These are phyloP conservation scores for Phycomyces blakesleeanus DNA, from an alignment of 192 early-diverging fungal species.

Conservation along the genomic window DNA sequence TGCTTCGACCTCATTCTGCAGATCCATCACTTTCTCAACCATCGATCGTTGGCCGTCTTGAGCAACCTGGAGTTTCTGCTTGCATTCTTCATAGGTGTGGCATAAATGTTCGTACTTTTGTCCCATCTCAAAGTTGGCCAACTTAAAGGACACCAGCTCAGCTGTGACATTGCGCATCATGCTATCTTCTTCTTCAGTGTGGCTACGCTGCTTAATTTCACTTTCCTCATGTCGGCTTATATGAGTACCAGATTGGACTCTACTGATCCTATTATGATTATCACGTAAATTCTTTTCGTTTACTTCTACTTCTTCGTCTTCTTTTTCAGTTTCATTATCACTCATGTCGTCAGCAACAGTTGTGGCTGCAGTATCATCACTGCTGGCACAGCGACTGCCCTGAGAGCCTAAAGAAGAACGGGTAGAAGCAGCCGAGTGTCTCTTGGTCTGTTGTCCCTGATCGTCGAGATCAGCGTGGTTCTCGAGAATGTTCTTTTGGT, in stretches of 20 bases:
- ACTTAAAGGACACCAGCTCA: constrained; percentile 35
- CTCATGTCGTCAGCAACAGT: constrained; percentile 1
- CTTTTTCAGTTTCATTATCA: not conserved
- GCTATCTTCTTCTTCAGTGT: not conserved
- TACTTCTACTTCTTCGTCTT: no score
- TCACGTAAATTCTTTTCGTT: no score
- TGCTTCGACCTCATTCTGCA: constrained; percentile 27
- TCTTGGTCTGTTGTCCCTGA: not conserved
- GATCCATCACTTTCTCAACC: constrained; percentile 29
- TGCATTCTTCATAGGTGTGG: constrained; percentile 23
- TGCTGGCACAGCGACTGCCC: constrained; percentile 5
- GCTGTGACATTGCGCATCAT: constrained; percentile 21
- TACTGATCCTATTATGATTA: no score
- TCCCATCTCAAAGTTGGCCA: constrained; percentile 41
- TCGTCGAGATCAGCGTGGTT: not conserved
- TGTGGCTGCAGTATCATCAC: constrained; percentile 11
- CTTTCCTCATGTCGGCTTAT: constrained; percentile 1
- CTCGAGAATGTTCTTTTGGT: no score
- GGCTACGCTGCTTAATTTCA: not conserved
- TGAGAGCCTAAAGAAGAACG: constrained; percentile 3
- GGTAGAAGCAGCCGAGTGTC: not conserved
- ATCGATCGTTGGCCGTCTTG: constrained; percentile 22
- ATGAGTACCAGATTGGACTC: not conserved
- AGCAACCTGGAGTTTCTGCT: constrained; percentile 16
- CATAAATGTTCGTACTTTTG: constrained; percentile 38